phyloP scores from a whole-genome alignment of 2,329 filamentous ascomycete genomes.

The Orbilia oligospora region DNA sequence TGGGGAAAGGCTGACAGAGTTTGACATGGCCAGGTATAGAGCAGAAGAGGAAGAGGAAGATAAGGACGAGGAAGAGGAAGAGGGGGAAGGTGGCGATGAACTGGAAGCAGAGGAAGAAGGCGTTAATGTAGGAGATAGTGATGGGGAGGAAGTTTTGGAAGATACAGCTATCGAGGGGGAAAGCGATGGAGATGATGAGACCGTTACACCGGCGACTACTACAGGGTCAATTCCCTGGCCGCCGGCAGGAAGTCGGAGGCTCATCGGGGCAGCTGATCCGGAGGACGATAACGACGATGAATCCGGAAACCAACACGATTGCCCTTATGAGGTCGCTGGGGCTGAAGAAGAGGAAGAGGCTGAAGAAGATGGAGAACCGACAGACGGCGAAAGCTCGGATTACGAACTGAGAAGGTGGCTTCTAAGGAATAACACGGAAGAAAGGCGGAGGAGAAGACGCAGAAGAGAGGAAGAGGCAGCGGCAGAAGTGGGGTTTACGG shows the following conservation, averaged over 20 bases:
- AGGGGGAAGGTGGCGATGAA: background rate
- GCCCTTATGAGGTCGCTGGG: conserved; percentile 37
- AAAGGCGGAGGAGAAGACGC: conserved; percentile 32
- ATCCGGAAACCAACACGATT: conserved; percentile 38
- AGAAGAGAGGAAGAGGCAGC: conserved; percentile 50
- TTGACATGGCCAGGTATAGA: conserved; percentile 43
- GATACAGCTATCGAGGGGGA: conserved; percentile 15
- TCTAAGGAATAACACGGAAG: conserved; percentile 35
- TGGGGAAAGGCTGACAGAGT: conserved; percentile 55
- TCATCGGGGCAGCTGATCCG: conserved; percentile 3
- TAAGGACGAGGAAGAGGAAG: conserved; percentile 30
- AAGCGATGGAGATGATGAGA: conserved; percentile 48
- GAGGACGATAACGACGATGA: conserved; percentile 20
- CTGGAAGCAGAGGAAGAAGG: conserved; percentile 18
- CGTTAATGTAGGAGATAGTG: background rate
- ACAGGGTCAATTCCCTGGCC: conserved; percentile 35
- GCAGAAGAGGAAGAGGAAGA: conserved; percentile 47
- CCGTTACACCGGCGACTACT: conserved; percentile 39
- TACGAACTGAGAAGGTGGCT: conserved; percentile 46
- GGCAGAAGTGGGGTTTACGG: conserved; percentile 36
- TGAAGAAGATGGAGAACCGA: conserved; percentile 29
- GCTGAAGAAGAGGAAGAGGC: conserved; percentile 42
- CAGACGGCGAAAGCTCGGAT: conserved; percentile 30
- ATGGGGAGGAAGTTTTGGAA: conserved; percentile 1
- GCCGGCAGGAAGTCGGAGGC: conserved; percentile 38